Evolutionary conservation across 176 grass and related monocot genomes (phyloP), one percentile per base, ranked within the genome.

Genomic region (Luzula sylvatica): DNA sequence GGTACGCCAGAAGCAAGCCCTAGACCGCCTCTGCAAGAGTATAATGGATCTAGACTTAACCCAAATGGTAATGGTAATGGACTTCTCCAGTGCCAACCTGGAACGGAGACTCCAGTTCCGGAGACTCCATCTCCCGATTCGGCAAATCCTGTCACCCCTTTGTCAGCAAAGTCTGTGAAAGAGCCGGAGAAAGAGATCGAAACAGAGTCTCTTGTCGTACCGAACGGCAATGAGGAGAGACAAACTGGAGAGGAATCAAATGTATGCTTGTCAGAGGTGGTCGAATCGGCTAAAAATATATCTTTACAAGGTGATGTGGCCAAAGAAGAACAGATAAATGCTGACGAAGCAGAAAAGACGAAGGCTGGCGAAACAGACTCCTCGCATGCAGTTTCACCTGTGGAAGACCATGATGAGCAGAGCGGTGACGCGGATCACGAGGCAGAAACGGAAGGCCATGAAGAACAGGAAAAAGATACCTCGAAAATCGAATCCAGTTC

Each of bases 401-500:
- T 14, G 68, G 78, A 82, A 56, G 4, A 45, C 28, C 13, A 13
- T 52, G 17, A 20, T 69, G 9, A 61, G 55, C 73, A 76, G 73
- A 62, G 38, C 15, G 45, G 39, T 19, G 35, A 75, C 26, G 7
- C 43, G 24, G 55, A 62, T 62, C 22, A 22, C 39, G 64, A 63
- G 42, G 38, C 29, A 35, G 71, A 23, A 53, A 45, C 46, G 56
- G 63, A 56, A 43, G 53, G 68, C n/a, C 6, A 45, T 53, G 74
- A 86, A 40, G 53, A 67, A 21, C 72, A 82, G 5, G 75, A 54
- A 70, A n/a, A n/a, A 65, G 66, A 68, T 29, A 14, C 56, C 56
- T 86, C 71, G 1, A 71, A 72, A 46, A 98, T 98, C 20, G 92
- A 98, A 74, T 32, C 85, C 9, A 90, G 85, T 56, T 79, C 67